Conservation (phyloP, 495 filamentous ascomycete genomes). For the Neurospora sp. region DNA sequence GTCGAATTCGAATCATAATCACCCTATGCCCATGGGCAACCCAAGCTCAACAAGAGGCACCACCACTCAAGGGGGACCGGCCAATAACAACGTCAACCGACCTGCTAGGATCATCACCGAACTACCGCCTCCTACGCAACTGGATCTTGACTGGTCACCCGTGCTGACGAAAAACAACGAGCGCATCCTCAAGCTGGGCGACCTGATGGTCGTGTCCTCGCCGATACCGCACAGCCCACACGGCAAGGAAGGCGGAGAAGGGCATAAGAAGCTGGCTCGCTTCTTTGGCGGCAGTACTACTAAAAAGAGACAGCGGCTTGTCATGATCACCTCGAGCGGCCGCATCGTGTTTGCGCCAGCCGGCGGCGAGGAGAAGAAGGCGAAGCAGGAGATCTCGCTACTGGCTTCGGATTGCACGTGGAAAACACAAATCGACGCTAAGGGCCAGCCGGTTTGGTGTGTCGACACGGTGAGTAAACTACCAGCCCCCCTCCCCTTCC, state of each 20-base stretch:
- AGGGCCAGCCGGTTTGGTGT: slow-evolving; percentile 78
- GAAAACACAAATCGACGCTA: slow-evolving; percentile 69
- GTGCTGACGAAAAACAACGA: slow-evolving; percentile 87
- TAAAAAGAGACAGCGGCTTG: slow-evolving; percentile 88
- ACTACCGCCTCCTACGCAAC: slow-evolving; percentile 85
- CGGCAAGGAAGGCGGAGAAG: slow-evolving; percentile 43
- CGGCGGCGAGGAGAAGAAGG: slow-evolving; percentile 90
- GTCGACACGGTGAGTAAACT: slow-evolving; percentile 74
- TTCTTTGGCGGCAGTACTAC: slow-evolving; percentile 83
- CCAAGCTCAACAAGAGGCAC: slow-evolving; percentile 28
- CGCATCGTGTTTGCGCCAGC: slow-evolving; percentile 85
- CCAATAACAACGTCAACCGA: slow-evolving; percentile 16
- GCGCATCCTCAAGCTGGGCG: slow-evolving; percentile 88
- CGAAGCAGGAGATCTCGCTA: slow-evolving; percentile 81
- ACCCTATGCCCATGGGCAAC: neutral
- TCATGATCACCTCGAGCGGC: slow-evolving; percentile 90
- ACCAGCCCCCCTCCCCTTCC: neutral
- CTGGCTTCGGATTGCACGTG: slow-evolving; percentile 61
- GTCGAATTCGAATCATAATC: slow-evolving; percentile 11
- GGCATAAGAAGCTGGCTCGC: slow-evolving; percentile 73
- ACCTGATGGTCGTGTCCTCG: slow-evolving; percentile 70
- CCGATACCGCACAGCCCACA: slow-evolving; percentile 62
- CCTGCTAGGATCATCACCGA: slow-evolving; percentile 87
- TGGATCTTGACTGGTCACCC: slow-evolving; percentile 98
- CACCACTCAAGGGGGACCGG: neutral